A percentile compares a stretch with the other conserved stretches of the same genome.
Conservation (phyloP, 2,329 filamentous ascomycete species). For the Calonectria hongkongensis region DNA sequence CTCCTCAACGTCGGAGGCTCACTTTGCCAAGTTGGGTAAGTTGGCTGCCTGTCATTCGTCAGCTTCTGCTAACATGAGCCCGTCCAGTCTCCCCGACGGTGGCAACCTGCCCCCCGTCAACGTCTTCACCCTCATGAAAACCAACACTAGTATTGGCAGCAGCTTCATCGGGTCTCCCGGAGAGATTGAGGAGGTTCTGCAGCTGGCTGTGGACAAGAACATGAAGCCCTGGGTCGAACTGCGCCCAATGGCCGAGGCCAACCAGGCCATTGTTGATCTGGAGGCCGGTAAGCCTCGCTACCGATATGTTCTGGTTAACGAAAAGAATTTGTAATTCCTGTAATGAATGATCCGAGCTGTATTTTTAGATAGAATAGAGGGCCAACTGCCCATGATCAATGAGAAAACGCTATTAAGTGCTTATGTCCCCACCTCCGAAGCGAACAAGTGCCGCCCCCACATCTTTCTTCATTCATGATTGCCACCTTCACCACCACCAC, state of each 20-base stretch:
- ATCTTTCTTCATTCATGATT: neutral
- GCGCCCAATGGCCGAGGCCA: conserved; percentile 73
- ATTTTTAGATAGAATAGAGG: conserved; percentile 20
- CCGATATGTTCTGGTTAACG: conserved; percentile 67
- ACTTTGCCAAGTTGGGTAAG: conserved; percentile 78
- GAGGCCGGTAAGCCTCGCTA: conserved; percentile 71
- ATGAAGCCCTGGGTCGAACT: conserved; percentile 75
- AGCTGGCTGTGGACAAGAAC: conserved; percentile 73
- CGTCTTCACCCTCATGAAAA: conserved; percentile 50
- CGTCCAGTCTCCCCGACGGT: conserved; percentile 52
- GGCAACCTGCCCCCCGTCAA: conserved; percentile 51
- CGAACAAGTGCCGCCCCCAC: no score
- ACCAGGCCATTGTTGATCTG: conserved; percentile 73
- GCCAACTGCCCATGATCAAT: neutral
- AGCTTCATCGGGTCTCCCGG: conserved; percentile 68
- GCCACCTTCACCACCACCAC: neutral
- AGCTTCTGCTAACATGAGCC: conserved; percentile 61
- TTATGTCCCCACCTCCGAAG: no score
- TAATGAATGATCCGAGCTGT: conserved; percentile 9
- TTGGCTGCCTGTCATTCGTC: conserved; percentile 35
- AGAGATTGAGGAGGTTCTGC: conserved; percentile 76
- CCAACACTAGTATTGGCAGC: conserved; percentile 66
- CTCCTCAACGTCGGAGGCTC: conserved; percentile 76
- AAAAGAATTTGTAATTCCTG: conserved; percentile 54
- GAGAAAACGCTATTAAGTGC: neutral